Percentiles rank a stretch among this genome's conserved stretches.
Evolutionary conservation across 805 yeast genomes (phyloP).

Genomic region (Candida xiaguanensis): DNA sequence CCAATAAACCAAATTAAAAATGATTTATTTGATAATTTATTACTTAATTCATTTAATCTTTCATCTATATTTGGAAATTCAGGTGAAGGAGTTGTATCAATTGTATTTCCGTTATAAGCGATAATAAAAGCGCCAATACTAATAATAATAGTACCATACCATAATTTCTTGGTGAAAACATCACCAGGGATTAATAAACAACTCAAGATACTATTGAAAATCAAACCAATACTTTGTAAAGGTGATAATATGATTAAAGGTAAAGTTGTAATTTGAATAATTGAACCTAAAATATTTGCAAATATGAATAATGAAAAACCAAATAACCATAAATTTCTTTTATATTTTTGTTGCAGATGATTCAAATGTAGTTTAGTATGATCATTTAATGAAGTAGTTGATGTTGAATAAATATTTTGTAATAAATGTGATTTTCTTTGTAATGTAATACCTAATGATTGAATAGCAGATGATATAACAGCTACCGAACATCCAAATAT

Average conservation of each 20-base stretch:
- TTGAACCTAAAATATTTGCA: constrained; percentile 76
- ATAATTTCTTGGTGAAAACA: constrained; percentile 53
- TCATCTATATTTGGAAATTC: constrained; percentile 21
- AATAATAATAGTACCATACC: constrained; percentile 64
- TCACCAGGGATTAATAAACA: constrained; percentile 68
- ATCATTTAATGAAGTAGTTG: constrained; percentile 11
- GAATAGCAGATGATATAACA: constrained; percentile 70
- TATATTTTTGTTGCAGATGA: constrained; percentile 30
- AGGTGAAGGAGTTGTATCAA: constrained; percentile 7
- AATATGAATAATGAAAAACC: constrained; percentile 70
- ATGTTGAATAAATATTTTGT: constrained; percentile 23
- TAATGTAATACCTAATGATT: constrained; percentile 75
- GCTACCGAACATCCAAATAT: constrained; percentile 66
- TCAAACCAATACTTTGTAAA: constrained; percentile 81
- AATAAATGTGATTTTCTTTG: constrained; percentile 74
- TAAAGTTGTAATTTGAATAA: constrained; percentile 77
- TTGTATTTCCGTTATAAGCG: constrained; percentile 64
- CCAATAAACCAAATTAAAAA: constrained; percentile 58
- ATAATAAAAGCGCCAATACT: constrained; percentile 73
- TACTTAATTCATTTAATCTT: constrained; percentile 39
- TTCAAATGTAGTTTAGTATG: constrained; percentile 14
- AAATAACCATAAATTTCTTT: constrained; percentile 64
- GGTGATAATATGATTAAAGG: constrained; percentile 81
- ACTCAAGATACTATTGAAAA: constrained; percentile 71
- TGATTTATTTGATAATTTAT: constrained; percentile 30